Base-by-base conservation (phyloP, 2,329 filamentous ascomycete genomes). In the Dothidotthia symphoricarpi region DNA sequence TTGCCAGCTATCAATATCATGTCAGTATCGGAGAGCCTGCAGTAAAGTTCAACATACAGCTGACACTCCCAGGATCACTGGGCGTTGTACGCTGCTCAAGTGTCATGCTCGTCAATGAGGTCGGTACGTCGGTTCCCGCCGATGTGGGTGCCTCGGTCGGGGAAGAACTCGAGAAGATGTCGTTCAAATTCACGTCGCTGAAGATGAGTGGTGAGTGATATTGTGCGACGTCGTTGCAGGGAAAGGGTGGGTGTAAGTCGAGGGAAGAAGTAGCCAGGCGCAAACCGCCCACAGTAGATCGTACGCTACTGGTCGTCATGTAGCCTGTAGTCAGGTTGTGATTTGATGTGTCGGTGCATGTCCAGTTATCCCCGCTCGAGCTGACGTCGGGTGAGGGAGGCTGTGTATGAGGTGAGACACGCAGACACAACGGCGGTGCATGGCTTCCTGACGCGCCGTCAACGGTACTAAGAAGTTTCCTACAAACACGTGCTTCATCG, bases 401-500 rank as follows among this genome's bases (percentile, higher is more conserved):
- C 13, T 33, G 34, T 2, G 6, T 17, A 4, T 26, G 15, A 16
- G 12, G 17, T 15, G 33, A 35, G 3, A 34, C 32, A 9, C 36
- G 29, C 26, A 37, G 30, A 12, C 17, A 32, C 6, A 39, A 24
- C 3, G 11, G 31, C n/a, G 31, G 34, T 15, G 28, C 24, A 8
- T 16, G 12, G 5, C 16, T 16, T 6, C 38, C 22, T 6, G 36
- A 24, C 7, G 29, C 12, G 17, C 29, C 46, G 22, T 36, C 41
- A 3, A 34, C 26, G 4, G 24, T 22, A 7, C 15, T 28, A 1
- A n/a, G 16, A 3, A 17, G 31, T 2, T 7, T 14, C n/a, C 31
- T 53, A 13, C 31, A 44, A 27, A 35, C 28, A 19, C 47, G 53
- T 22, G 51, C 54, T 48, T 60, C 50, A 24, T 62, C 59, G 2